These are phyloP conservation scores for Articulospora tetracladia DNA, from an alignment of 495 filamentous ascomycete genomes.

Conservation along the genomic window DNA sequence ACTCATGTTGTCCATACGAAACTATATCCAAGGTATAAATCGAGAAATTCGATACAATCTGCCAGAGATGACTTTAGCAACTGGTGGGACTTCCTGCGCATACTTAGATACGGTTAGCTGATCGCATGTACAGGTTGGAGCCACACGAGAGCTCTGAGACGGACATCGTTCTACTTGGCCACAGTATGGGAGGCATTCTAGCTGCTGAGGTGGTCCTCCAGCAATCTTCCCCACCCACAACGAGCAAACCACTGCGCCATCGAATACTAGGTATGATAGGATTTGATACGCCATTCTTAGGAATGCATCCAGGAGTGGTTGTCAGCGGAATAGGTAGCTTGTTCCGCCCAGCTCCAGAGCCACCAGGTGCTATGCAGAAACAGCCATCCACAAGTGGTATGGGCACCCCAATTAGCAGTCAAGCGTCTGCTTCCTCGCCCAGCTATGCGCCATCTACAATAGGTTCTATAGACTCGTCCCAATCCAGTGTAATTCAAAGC, in stretches of 20 bases:
- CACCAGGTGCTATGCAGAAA: slow-evolving; percentile 16
- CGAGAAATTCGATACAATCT: slow-evolving; percentile 66
- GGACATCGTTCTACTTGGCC: slow-evolving; percentile 81
- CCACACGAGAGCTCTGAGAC: slow-evolving; percentile 71
- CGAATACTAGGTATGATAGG: slow-evolving; percentile 78
- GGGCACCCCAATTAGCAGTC: slow-evolving; percentile 7
- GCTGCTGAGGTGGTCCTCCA: slow-evolving; percentile 74
- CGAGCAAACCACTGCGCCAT: slow-evolving; percentile 53
- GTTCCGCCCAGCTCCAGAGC: slow-evolving; percentile 56
- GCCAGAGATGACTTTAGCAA: slow-evolving; percentile 76
- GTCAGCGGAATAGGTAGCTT: slow-evolving; percentile 73
- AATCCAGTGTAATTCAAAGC: slow-evolving; percentile 12
- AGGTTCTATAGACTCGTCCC: slow-evolving; percentile 9
- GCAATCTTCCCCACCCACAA: slow-evolving; percentile 30
- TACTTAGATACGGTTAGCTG: slow-evolving; percentile 9
- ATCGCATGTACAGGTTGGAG: slow-evolving; percentile 50
- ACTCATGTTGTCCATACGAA: slow-evolving; percentile 83
- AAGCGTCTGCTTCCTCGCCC: slow-evolving; percentile 14
- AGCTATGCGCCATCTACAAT: slow-evolving; percentile 15
- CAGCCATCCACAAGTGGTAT: slow-evolving; percentile 6
- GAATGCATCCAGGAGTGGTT: slow-evolving; percentile 86
- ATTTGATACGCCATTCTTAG: slow-evolving; percentile 83
- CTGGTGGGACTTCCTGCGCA: slow-evolving; percentile 49
- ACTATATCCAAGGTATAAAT: slow-evolving; percentile 89
- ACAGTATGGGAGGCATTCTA: slow-evolving; percentile 87